Evolutionary conservation across 345 rosid genomes (phyloP), one percentile per base, ranked within the genome.

Genomic region (Carallia pectinifolia): DNA sequence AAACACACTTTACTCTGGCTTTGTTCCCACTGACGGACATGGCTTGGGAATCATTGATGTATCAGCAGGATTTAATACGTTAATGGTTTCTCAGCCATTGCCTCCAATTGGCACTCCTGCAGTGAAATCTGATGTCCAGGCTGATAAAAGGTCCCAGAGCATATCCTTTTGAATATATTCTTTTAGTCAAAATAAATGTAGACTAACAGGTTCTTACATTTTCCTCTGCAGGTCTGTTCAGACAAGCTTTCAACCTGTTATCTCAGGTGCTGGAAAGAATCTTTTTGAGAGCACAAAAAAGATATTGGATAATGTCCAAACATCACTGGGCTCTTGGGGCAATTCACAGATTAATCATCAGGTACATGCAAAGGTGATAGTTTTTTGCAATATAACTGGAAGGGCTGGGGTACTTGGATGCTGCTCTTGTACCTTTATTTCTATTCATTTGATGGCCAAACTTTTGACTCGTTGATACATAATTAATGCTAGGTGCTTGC

Each of bases 31-130:
- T 65, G 87, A 84, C 55, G 82, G 79, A 60, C 72, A 61, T 62
- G 76, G 79, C 53, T 66, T 74, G 40, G 73, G 78, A 70, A 79
- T 67, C 34, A 58, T 63, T 48, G 88, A 83, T 79, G 71, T 62
- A 29, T 81, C 89, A 17, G 76, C 81, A 13, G 86, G 84, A 74
- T 81, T 77, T 58, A 79, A 52, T 74, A 19, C 83, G 31, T 65
- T 79, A 23, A 53, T 67, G 44, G 69, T 58, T 19, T 71, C 90
- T 13, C 97, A 89, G 69, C 80, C 78, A 52, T 76, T 96, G 80
- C 90, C 87, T 69, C 97, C 97, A 23, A 87, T 95, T 23, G 86
- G 99, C 74, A 87, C 90, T 70, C 93, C 84, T 69, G 83, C 93
- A 4, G 54, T 73, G 72, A 95, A 84, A 85, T 62, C 73, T 76